phyloP scores from a whole-genome alignment of 2,329 filamentous ascomycete genomes.

The Ambrosiella beaveri region DNA sequence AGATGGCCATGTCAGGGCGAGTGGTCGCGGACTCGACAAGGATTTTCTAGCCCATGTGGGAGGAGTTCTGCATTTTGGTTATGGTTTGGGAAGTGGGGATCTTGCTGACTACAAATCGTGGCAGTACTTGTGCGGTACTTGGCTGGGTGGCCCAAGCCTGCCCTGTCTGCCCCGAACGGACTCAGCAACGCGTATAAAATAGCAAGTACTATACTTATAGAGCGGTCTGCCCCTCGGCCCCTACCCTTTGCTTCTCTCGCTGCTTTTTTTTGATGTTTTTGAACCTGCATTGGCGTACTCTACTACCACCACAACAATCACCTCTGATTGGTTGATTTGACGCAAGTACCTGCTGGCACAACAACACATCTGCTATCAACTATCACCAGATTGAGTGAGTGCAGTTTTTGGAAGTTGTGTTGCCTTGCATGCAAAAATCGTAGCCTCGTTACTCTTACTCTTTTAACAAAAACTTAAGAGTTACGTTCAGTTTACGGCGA shows the following conservation, averaged over 20 bases:
- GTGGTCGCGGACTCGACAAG: neutral
- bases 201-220: conserved; percentile 28
- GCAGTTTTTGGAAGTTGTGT: conserved; percentile 1
- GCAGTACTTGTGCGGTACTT: conserved; percentile 12
- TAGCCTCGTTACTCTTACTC: conserved; percentile 3
- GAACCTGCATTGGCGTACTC: conserved; percentile 4
- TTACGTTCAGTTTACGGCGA: too few species aligned
- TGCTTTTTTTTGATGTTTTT: conserved; percentile 10
- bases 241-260: conserved; percentile 13
- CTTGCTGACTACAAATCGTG: neutral
- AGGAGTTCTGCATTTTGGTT: neutral
- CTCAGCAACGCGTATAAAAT: conserved; percentile 26
- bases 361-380: conserved; percentile 2
- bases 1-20: neutral
- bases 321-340: neutral
- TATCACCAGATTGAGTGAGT: conserved; percentile 2
- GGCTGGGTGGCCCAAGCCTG: conserved; percentile 1
- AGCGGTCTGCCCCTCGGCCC: conserved; percentile 26
- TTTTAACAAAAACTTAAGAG: neutral
- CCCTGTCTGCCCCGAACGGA: neutral
- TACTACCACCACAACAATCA: conserved; percentile 1
- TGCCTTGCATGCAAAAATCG: neutral
- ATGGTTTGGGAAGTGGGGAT: neutral
- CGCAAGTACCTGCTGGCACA: neutral
- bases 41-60: neutral